These are phyloP conservation scores for Hemisphaericaspora xylofermentans DNA, from an alignment of 1,139 yeast genomes.

Conservation along the genomic window DNA sequence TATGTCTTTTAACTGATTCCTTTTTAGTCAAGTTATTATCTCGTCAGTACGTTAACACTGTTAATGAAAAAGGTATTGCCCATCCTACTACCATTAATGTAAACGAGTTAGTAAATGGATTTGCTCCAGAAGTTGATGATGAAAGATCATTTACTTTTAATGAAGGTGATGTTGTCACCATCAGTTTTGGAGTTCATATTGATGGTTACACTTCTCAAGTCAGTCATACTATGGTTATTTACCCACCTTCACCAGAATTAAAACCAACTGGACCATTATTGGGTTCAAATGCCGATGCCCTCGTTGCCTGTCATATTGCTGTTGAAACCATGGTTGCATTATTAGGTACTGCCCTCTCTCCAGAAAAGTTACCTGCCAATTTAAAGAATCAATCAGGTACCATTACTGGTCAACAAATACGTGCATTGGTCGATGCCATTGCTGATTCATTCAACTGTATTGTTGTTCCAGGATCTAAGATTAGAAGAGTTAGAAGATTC, in stretches of 20 bases:
- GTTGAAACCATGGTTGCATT: conserved; percentile 76
- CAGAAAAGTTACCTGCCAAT: conserved; percentile 64
- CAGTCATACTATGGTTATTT: conserved; percentile 83
- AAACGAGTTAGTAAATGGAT: conserved; percentile 74
- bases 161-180: conserved; percentile 83
- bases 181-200: conserved; percentile 83
- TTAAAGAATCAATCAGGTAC: conserved; percentile 29
- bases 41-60: conserved; percentile 53
- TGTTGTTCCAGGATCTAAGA: conserved; percentile 89
- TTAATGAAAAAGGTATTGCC: conserved; percentile 83
- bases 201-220: conserved; percentile 91
- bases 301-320: conserved; percentile 87
- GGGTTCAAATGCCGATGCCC: conserved; percentile 85
- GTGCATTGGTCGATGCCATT: conserved; percentile 74
- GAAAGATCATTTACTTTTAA: conserved; percentile 49
- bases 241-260: conserved; percentile 48
- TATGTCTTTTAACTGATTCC: conserved; percentile 80
- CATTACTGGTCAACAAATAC: conserved; percentile 67
- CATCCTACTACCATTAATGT: conserved; percentile 87
- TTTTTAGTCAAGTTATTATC: conserved; percentile 58
- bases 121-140: conserved; percentile 85
- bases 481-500: conserved; percentile 87
- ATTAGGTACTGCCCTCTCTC: conserved; percentile 70
- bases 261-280: conserved; percentile 74
- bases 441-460: conserved; percentile 79